These are phyloP conservation scores for Parietaria judaica DNA, from an alignment of 306 rosid genomes.

Conservation along the genomic window DNA sequence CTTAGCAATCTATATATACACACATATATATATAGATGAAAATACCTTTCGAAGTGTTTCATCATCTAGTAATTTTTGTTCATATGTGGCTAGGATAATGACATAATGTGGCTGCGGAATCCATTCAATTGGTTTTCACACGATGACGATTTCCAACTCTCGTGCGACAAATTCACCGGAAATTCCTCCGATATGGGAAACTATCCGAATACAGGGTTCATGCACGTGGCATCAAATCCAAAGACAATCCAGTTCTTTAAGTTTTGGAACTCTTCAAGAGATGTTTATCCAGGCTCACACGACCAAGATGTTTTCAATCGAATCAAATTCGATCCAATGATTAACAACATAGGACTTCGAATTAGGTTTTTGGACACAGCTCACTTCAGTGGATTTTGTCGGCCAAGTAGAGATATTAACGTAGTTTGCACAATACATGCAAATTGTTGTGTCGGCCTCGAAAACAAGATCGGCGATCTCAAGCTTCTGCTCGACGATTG, in stretches of 20 bases:
- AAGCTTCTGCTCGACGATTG: conserved; percentile 63
- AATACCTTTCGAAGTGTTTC: too few species aligned
- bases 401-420: conserved; percentile 33
- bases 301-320: conserved; percentile 75
- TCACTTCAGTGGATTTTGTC: conserved; percentile 73
- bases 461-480: conserved; percentile 67
- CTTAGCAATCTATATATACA: too few species aligned
- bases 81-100: conserved; percentile 46
- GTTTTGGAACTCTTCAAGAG: conserved; percentile 57
- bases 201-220: conserved; percentile 67
- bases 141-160: conserved; percentile 71
- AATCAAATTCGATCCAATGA: conserved; percentile 36
- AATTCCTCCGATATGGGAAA: conserved; percentile 33
- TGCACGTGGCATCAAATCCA: too few species aligned
- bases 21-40: too few species aligned
- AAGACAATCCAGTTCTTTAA: too few species aligned
- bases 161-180: conserved; percentile 48
- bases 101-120: conserved; percentile 84
- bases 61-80: too few species aligned
- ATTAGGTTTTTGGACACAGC: conserved; percentile 56
- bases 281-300: conserved; percentile 27
- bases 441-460: conserved; percentile 72
- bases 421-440: conserved; percentile 72
- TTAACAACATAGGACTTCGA: conserved; percentile 28
- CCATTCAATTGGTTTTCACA: conserved; percentile 50